phyloP scores from a whole-genome alignment of 1,284 basidiomycete genomes.

The Gymnopus androsaceus region DNA sequence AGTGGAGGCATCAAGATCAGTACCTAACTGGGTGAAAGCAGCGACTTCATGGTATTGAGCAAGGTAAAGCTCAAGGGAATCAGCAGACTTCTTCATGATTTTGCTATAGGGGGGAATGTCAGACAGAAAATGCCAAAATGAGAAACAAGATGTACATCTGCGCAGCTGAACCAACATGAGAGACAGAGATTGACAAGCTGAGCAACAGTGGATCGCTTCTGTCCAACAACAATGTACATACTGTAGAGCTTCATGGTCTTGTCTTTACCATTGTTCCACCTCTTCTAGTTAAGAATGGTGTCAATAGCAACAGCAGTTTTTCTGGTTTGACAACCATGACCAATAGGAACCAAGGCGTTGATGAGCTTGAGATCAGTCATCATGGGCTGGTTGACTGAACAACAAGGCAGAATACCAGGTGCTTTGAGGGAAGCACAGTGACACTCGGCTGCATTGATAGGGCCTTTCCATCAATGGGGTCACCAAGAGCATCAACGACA shows the following conservation, averaged over 20 bases:
- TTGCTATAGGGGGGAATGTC: slow-evolving; percentile 55
- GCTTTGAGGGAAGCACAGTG: slow-evolving; percentile 98
- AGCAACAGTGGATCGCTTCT: slow-evolving; percentile 99
- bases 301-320: slow-evolving; percentile 99
- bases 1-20: slow-evolving; percentile 98
- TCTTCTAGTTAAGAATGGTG: slow-evolving; percentile 99
- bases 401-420: slow-evolving; percentile 97
- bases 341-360: slow-evolving; percentile 99
- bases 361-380: slow-evolving; percentile 99
- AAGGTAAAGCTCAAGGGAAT: slow-evolving; percentile 99
- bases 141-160: slow-evolving; percentile 68
- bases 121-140: slow-evolving; percentile 9
- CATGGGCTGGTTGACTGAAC: slow-evolving; percentile 99
- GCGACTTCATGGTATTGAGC: slow-evolving; percentile 99
- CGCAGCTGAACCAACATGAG: slow-evolving; percentile 98
- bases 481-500: slow-evolving; percentile 98
- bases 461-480: slow-evolving; percentile 99
- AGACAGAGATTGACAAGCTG: slow-evolving; percentile 99
- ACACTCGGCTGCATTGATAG: slow-evolving; percentile 90
- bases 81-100: slow-evolving; percentile 99
- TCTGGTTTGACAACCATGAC: slow-evolving; percentile 99
- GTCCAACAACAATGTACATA: slow-evolving; percentile 98
- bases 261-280: slow-evolving; percentile 97
- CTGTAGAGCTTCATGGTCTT: slow-evolving; percentile 99
- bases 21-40: slow-evolving; percentile 99